A percentile compares a stretch with the other conserved stretches of the same genome.
These are phyloP conservation scores for Galeopsis tetrahit DNA, from an alignment of 257 asterid species.

Conservation along the genomic window DNA sequence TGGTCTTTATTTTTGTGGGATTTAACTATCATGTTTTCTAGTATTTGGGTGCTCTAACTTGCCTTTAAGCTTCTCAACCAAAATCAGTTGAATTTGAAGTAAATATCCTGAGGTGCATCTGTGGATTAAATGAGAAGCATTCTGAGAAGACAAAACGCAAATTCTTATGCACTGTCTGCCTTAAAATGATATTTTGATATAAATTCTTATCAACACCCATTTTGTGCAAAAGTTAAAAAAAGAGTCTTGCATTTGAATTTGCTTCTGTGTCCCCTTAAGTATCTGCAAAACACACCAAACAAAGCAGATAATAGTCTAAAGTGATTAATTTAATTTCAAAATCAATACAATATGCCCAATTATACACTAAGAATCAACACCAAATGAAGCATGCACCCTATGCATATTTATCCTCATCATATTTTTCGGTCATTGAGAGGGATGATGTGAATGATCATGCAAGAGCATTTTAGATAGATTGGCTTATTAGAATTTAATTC, in stretches of 20 bases:
- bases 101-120: background rate
- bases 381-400: slow-evolving; percentile 9
- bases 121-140: background rate
- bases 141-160: background rate
- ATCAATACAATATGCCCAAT: background rate
- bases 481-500: background rate
- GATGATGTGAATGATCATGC: background rate
- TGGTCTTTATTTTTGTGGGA: background rate
- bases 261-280: background rate
- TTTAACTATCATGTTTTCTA: slow-evolving; percentile 12
- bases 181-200: too few relatives aligned
- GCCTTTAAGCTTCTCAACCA: background rate
- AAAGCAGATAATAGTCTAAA: background rate
- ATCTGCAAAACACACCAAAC: background rate
- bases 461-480: slow-evolving; percentile 2
- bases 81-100: background rate
- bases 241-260: background rate
- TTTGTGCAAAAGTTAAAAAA: background rate
- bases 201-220: background rate
- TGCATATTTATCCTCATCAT: background rate
- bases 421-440: background rate
- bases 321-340: background rate
- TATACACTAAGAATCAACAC: background rate
- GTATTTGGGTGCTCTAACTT: too few relatives aligned
- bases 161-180: background rate